Evolutionary conservation across 306 rosid species (phyloP).

Genomic region (Lathyrus oleraceus): DNA sequence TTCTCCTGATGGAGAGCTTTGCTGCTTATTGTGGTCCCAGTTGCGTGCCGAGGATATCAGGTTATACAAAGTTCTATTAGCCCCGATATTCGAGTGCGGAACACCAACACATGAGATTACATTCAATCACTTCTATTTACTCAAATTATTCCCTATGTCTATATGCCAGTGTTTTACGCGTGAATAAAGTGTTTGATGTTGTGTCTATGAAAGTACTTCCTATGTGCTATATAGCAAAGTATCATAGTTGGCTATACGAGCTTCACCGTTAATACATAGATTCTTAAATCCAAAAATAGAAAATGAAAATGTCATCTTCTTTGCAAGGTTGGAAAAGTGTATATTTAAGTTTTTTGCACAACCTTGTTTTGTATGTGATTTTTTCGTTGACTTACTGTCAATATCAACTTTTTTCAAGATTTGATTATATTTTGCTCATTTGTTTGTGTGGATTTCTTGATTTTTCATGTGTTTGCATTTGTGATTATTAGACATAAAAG

Average conservation of each 20-base stretch:
- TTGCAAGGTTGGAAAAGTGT: constrained; percentile 1
- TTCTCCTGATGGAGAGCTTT: too few relatives aligned
- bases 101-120: not conserved
- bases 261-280: not conserved
- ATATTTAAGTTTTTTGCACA: not conserved
- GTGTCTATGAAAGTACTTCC: not conserved
- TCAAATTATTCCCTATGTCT: too few relatives aligned
- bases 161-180: too few relatives aligned
- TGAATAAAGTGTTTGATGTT: too few relatives aligned
- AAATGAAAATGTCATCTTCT: not conserved
- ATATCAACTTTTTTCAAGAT: not conserved
- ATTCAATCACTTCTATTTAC: not conserved
- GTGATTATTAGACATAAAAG: constrained; percentile 69
- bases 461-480: constrained; percentile 26
- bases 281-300: not conserved
- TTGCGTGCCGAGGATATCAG: too few relatives aligned
- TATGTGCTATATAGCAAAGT: too few relatives aligned
- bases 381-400: not conserved
- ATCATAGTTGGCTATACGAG: not conserved
- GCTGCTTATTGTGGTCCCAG: too few relatives aligned
- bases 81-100: not conserved
- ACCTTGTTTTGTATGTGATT: not conserved
- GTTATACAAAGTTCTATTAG: too few relatives aligned
- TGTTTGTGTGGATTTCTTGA: not conserved
- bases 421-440: not conserved